Base-by-base conservation (phyloP, 1,284 basidiomycete species). In the Trametes pubescens region DNA sequence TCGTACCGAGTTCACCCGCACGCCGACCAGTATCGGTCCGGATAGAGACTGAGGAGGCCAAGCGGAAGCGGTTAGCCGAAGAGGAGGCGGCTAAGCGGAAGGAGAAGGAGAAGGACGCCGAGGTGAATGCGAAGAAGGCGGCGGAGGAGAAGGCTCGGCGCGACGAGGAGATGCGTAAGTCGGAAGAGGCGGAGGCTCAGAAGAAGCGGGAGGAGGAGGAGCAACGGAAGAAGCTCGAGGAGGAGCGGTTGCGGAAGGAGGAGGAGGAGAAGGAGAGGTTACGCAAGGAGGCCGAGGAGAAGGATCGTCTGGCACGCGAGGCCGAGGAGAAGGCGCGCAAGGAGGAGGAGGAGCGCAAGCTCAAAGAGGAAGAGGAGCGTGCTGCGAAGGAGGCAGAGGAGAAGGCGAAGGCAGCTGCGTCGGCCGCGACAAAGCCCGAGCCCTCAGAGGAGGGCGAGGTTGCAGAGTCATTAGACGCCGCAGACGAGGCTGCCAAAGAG, bases 61-160 rank as follows among this genome's bases (percentile, higher is more conserved):
- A 82, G 68, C 77, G 78, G 72, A 82, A 81, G 74, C 79, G 85
- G 37, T 74, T 87, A 58, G 84, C 81, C 13, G 81, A 84, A 69
- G 86, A 86, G 72, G 78, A 79, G 61, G 74, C 74, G 60, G 76
- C 82, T 70, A 78, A 79, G 60, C 77, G 79, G 48, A 78, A 38
- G 10, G 40, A 43, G 40, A 43, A 78, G 72, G 78, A 80, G 58
- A 73, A 71, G 58, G 74, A 72, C 65, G 78, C 72, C 62, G 79
- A 74, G 73, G 77, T 66, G 74, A 82, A 76, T 66, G 79, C 77
- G 57, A 74, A 77, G 60, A 76, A 79, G 55, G 78, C 78, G 14
- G 77, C 76, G 34, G 69, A 71, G 56, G 73, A 75, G 67, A 73
- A 72, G 60, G 71, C 70, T 53, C 72, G 74, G 59, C 69, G 67